These are phyloP conservation scores for Exutisphaerella laricina DNA, from an alignment of 2,329 filamentous ascomycete species.

Conservation along the genomic window DNA sequence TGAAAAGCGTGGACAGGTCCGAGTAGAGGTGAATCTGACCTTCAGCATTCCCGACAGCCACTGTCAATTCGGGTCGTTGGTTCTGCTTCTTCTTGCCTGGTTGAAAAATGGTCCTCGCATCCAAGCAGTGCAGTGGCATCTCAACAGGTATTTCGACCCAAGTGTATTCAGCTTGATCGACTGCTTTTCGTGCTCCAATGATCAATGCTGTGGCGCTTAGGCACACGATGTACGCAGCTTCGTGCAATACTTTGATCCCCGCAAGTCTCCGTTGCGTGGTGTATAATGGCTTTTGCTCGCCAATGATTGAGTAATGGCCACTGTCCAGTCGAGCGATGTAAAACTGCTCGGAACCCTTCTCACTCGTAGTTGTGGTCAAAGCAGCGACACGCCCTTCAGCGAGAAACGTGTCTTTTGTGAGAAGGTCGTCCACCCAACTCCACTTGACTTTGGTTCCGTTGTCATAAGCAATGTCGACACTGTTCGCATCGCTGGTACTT, in stretches of 20 bases:
- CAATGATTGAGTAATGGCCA: constrained; percentile 29
- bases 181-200: constrained; percentile 50
- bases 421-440: constrained; percentile 43
- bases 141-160: constrained; percentile 53
- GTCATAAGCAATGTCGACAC: constrained; percentile 48
- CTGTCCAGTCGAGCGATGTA: constrained; percentile 14
- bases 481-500: constrained; percentile 46
- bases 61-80: constrained; percentile 51
- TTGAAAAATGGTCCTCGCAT: constrained; percentile 45
- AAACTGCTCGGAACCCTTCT: constrained; percentile 12
- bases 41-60: constrained; percentile 69
- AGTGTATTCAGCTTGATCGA: constrained; percentile 35
- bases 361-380: constrained; percentile 13
- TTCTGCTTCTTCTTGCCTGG: constrained; percentile 32
- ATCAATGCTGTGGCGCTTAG: constrained; percentile 52
- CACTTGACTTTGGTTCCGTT: constrained; percentile 50
- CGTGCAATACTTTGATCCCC: constrained; percentile 42
- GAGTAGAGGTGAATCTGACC: constrained; percentile 79
- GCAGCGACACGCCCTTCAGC: constrained; percentile 17
- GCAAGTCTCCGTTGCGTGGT: constrained; percentile 33
- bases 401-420: constrained; percentile 16
- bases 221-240: constrained; percentile 56
- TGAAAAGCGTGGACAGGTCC: constrained; percentile 27
- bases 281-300: constrained; percentile 36
- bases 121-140: constrained; percentile 62